Percentiles rank a stretch among this genome's conserved stretches.
Evolutionary conservation across 2,329 filamentous ascomycete genomes (phyloP).

Genomic region (Knoxdaviesia capensis): DNA sequence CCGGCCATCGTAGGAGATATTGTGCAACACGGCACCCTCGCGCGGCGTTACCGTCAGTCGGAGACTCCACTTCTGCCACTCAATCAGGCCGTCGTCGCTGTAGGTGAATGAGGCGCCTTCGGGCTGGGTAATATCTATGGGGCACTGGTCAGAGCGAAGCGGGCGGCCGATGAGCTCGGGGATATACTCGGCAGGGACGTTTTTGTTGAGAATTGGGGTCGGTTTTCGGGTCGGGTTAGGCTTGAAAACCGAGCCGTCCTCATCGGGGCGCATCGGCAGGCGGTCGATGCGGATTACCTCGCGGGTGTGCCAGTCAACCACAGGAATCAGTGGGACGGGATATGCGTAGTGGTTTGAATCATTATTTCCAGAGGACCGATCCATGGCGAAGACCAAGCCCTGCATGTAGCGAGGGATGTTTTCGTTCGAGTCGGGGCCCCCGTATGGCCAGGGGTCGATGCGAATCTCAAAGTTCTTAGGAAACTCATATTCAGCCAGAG

Average conservation of each 20-base stretch:
- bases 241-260: constrained; percentile 17
- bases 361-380: constrained; percentile 19
- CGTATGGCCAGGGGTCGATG: constrained; percentile 49
- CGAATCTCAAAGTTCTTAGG: constrained; percentile 19
- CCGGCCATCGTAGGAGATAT: constrained; percentile 45
- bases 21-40: constrained; percentile 51
- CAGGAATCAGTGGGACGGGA: constrained; percentile 35
- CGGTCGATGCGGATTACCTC: constrained; percentile 36
- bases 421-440: constrained; percentile 19
- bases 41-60: constrained; percentile 48
- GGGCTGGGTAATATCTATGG: constrained; percentile 51
- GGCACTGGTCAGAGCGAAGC: constrained; percentile 36
- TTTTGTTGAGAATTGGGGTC: constrained; percentile 23
- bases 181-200: constrained; percentile 22
- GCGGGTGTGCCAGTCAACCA: constrained; percentile 36
- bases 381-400: constrained; percentile 26
- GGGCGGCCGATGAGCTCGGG: constrained; percentile 28
- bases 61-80: constrained; percentile 52
- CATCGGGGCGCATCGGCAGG: constrained; percentile 25
- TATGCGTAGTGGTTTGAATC: constrained; percentile 44
- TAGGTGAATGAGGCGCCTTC: constrained; percentile 48
- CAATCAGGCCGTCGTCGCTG: constrained; percentile 22
- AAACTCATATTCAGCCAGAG: constrained; percentile 23
- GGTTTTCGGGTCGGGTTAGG: constrained; percentile 8
- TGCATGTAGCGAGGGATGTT: constrained; percentile 23